Base-by-base conservation (phyloP, 177 flowering plant species). In the Telopea speciosissima region DNA sequence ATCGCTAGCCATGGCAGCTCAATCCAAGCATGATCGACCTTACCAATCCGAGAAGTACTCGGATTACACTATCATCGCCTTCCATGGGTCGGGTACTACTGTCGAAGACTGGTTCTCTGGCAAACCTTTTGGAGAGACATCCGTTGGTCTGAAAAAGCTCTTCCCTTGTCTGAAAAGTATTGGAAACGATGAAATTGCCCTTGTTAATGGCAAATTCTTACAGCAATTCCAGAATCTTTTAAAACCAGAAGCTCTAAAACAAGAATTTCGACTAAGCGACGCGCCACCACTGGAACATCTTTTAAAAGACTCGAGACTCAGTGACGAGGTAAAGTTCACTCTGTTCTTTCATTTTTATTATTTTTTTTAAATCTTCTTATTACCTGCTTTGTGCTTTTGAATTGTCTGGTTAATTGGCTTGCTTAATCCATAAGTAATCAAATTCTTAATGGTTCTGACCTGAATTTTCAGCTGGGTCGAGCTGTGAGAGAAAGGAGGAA, bases 141-240 rank as follows among this genome's bases (percentile, higher is more conserved):
- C 72, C 65, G 77, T 85, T 67, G 68, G 85, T 72, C 66, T 22
- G 4, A 9, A 17, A 1, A 31, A 36, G 6, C 9, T 72, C 54
- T 85, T 85, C 74, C 90, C 92, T 42, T 91, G 84, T 16, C 82
- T 87, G 5, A 76, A 71, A 71, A 76, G 78, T 45, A 60, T 90
- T 9, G 82, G 90, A 42, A 79, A 65, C 42, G 80, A 80, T 60
- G 82, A 81, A 56, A 9, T 64, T 17, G 93, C 90, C 1, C 21
- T 58, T 7, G 86, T 87, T 9, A 88, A 88, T 70, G 76, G 72
- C 26, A 84, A 88, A 14, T 90, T 90, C 72, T 79, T 79, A 52
- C 70, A 36, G 23, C 79, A 82, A 73, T 89, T 88, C 70, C 67
- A 75, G 68, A 61, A 28, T 1, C 22, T 85, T 26, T 24, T 85